Conservation (phyloP, 306 rosid species). For the Sophora flavescens region DNA sequence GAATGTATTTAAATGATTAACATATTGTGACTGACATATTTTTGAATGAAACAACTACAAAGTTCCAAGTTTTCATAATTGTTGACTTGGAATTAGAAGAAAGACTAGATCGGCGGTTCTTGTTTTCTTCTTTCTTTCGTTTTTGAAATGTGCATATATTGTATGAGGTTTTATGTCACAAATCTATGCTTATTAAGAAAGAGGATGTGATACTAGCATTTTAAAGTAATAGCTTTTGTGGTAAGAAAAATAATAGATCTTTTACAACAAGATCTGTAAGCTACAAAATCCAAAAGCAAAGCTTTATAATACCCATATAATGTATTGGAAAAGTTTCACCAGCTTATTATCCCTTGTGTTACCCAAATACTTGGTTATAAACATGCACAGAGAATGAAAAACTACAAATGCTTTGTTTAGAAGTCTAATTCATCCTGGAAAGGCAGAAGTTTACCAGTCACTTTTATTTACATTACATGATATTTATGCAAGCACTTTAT, state of each 20-base stretch:
- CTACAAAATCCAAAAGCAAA: background rate
- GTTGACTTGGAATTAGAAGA: slow-evolving; percentile 1
- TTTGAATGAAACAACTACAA: background rate
- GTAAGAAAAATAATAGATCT: background rate
- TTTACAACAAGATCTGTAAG: background rate
- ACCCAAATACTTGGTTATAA: background rate
- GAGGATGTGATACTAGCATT: background rate
- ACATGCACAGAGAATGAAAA: background rate
- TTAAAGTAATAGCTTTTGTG: background rate
- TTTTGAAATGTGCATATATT: background rate
- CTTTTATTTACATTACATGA: background rate
- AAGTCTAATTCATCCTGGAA: slow-evolving; percentile 25
- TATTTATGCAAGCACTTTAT: background rate
- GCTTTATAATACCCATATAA: background rate
- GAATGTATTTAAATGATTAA: background rate
- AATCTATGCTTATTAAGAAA: background rate
- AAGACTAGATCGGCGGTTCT: background rate
- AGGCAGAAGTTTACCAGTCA: slow-evolving; percentile 20
- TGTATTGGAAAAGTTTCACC: background rate
- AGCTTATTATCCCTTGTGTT: background rate
- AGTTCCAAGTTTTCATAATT: background rate
- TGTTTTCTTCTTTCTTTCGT: background rate
- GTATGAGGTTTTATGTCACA: background rate
- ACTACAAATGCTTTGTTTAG: background rate
- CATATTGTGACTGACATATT: background rate